Percentiles rank a stretch among this genome's conserved stretches.
Evolutionary conservation across 1,139 yeast species (phyloP).

Genomic region (Scheffersomyces illinoinensis): DNA sequence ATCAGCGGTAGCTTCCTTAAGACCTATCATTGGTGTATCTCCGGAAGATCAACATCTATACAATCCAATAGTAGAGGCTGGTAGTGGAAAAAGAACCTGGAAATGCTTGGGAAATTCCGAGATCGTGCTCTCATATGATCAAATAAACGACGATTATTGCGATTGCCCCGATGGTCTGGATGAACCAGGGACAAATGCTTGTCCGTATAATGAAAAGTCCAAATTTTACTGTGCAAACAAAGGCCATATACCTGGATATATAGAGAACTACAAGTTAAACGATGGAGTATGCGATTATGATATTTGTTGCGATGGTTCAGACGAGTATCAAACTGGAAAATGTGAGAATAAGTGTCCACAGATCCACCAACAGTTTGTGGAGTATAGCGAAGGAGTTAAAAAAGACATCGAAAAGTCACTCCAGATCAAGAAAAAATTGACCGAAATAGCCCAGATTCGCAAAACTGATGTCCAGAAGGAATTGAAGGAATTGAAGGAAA

Average conservation of each 20-base stretch:
- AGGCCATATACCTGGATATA: constrained; percentile 61
- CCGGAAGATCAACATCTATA: constrained; percentile 51
- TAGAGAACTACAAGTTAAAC: constrained; percentile 65
- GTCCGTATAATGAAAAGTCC: constrained; percentile 44
- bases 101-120: constrained; percentile 67
- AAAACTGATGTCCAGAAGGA: constrained; percentile 16
- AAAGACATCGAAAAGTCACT: constrained; percentile 25
- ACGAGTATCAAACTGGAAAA: constrained; percentile 53
- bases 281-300: constrained; percentile 95
- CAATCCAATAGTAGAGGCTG: constrained; percentile 44
- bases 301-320: constrained; percentile 92
- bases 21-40: constrained; percentile 18
- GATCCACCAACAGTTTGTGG: constrained; percentile 31
- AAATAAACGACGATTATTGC: constrained; percentile 85
- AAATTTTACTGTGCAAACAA: constrained; percentile 74
- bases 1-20: background rate
- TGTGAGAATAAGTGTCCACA: constrained; percentile 65
- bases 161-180: constrained; percentile 99
- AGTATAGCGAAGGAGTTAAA: constrained; percentile 16
- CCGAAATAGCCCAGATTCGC: constrained; percentile 7
- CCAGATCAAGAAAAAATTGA: constrained; percentile 17
- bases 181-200: constrained; percentile 95
- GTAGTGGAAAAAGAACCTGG: constrained; percentile 51
- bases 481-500: constrained; percentile 22
- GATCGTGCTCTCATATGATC: constrained; percentile 56